A percentile compares a stretch with the other conserved stretches of the same genome.
Evolutionary conservation across 345 rosid genomes (phyloP).

Genomic region (Brassica rapa): DNA sequence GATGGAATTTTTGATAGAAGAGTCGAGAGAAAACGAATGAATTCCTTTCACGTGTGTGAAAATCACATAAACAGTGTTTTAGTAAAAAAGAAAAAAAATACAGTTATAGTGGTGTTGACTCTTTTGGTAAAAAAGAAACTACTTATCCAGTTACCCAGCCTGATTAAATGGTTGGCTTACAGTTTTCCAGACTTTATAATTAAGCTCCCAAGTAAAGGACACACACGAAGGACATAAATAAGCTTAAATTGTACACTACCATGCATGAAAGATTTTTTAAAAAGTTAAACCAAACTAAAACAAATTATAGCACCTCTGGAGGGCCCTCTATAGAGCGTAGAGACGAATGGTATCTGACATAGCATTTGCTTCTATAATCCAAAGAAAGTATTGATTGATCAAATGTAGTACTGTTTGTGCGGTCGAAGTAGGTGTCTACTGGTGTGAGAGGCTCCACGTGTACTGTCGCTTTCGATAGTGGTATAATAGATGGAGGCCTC

Average conservation of each 20-base stretch:
- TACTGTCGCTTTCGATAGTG: constrained; percentile 28
- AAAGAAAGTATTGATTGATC: neutral
- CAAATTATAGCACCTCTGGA: neutral
- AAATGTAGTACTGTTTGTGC: constrained; percentile 2
- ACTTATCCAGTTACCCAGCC: too few relatives aligned
- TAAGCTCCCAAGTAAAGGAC: neutral
- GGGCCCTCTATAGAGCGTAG: neutral
- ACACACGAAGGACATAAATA: neutral
- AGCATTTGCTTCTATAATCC: too few relatives aligned
- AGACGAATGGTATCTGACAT: constrained; percentile 2
- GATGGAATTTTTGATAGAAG: neutral
- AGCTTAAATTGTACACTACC: neutral
- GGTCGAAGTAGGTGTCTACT: constrained; percentile 26
- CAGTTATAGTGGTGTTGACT: neutral
- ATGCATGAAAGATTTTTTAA: neutral
- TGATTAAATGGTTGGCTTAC: neutral
- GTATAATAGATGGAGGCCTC: constrained; percentile 26
- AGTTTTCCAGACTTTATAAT: neutral
- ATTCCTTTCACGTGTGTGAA: constrained; percentile 18
- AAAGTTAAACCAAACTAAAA: constrained; percentile 2
- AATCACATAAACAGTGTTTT: neutral
- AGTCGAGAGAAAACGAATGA: neutral
- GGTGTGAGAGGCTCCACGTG: constrained; percentile 28
- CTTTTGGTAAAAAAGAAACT: neutral
- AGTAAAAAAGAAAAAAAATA: neutral